These are phyloP conservation scores for Candida tropicalis DNA, from an alignment of 1,139 yeast genomes.

Conservation along the genomic window DNA sequence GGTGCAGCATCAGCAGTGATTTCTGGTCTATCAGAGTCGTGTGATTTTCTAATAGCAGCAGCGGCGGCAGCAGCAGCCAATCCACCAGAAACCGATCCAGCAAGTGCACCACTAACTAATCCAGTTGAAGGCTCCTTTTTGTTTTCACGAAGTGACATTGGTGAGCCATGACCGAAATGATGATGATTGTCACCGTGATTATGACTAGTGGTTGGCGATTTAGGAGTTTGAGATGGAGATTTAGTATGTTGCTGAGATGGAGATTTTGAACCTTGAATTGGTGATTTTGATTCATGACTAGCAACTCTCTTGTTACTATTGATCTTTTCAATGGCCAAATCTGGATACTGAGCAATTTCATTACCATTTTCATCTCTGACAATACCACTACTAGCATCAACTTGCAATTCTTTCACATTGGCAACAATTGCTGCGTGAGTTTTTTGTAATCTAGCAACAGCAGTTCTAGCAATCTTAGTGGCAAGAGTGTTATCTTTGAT, in stretches of 20 bases:
- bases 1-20: background rate
- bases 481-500: slow-evolving; percentile 31
- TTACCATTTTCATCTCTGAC: slow-evolving; percentile 35
- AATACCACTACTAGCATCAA: slow-evolving; percentile 34
- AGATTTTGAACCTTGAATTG: background rate
- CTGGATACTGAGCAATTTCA: slow-evolving; percentile 18
- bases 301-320: background rate
- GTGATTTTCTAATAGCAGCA: background rate
- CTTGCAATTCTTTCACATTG: slow-evolving; percentile 29
- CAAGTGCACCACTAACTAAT: slow-evolving; percentile 10
- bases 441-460: slow-evolving; percentile 29
- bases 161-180: background rate
- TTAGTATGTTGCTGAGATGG: background rate
- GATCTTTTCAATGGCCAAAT: slow-evolving; percentile 13
- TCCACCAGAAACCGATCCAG: slow-evolving; percentile 13
- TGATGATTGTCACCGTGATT: background rate
- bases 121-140: background rate
- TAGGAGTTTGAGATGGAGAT: background rate
- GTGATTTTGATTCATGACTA: slow-evolving; percentile 1
- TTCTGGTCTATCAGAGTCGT: background rate
- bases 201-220: background rate
- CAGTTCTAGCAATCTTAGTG: slow-evolving; percentile 31
- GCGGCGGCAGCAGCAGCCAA: slow-evolving; percentile 14
- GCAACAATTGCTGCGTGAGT: slow-evolving; percentile 28
- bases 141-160: background rate